These are phyloP conservation scores for Catenaria anguillulae DNA, from an alignment of 371 early-diverging fungal genomes.

Conservation along the genomic window DNA sequence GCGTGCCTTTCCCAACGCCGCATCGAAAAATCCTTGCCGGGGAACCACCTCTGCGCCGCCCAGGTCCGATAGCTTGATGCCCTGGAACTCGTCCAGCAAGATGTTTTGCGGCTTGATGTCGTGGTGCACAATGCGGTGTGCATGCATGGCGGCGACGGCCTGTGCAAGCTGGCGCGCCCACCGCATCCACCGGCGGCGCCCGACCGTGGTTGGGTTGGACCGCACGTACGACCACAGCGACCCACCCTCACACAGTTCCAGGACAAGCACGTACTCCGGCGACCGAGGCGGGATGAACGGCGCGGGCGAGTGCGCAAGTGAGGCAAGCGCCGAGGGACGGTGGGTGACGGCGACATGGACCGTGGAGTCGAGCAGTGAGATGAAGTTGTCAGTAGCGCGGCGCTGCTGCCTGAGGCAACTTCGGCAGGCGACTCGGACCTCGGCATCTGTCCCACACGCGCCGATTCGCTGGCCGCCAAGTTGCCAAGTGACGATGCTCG, in stretches of 20 bases:
- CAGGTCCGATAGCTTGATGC: constrained; percentile 42
- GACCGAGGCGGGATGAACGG: constrained; percentile 1
- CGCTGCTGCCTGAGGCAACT: too few species aligned
- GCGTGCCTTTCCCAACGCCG: constrained; percentile 52
- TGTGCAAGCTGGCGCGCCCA: constrained; percentile 55
- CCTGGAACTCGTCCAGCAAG: constrained; percentile 18
- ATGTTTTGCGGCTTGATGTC: constrained; percentile 81
- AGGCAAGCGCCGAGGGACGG: too few species aligned
- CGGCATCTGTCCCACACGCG: too few species aligned
- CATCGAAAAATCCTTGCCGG: constrained; percentile 18
- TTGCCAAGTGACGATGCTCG: not conserved
- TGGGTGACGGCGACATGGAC: too few species aligned
- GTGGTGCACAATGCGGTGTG: constrained; percentile 53
- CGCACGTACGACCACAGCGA: constrained; percentile 49
- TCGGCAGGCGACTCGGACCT: too few species aligned
- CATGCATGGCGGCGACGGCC: constrained; percentile 50
- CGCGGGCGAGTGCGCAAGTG: too few species aligned
- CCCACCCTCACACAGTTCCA: constrained; percentile 46
- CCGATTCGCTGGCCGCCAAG: too few species aligned
- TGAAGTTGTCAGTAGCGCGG: too few species aligned
- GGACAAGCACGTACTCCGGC: constrained; percentile 31
- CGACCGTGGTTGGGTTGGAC: constrained; percentile 30
- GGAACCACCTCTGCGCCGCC: constrained; percentile 42
- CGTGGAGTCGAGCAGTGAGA: too few species aligned
- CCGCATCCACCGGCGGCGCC: constrained; percentile 38